These are phyloP conservation scores for Aspergillus jensenii DNA, from an alignment of 2,329 filamentous ascomycete genomes.

Conservation along the genomic window DNA sequence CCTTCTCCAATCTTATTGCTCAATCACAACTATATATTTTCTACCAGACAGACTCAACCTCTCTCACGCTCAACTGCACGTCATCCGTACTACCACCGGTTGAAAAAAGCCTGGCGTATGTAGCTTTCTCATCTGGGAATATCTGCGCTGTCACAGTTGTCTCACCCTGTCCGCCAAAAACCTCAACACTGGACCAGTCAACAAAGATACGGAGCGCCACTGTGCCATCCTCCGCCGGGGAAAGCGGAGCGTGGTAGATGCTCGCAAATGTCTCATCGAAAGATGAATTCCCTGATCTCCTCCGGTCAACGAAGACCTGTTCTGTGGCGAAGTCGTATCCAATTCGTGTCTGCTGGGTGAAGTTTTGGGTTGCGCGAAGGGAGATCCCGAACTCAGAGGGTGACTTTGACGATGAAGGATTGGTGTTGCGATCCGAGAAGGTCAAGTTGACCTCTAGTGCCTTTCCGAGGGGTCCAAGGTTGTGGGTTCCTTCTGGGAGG, in stretches of 20 bases:
- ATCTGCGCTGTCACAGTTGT: constrained; percentile 28
- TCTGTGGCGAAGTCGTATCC: constrained; percentile 28
- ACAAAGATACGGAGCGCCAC: constrained; percentile 26
- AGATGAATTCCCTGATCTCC: constrained; percentile 19
- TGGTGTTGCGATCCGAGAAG: constrained; percentile 15
- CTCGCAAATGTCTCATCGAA: constrained; percentile 25
- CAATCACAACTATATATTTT: too few relatives aligned
- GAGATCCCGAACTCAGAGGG: constrained; percentile 16
- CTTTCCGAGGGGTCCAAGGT: constrained; percentile 19
- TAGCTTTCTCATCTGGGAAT: constrained; percentile 22
- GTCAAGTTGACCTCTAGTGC: constrained; percentile 21
- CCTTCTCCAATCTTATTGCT: too few relatives aligned
- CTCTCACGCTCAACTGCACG: background rate
- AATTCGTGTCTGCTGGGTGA: constrained; percentile 23
- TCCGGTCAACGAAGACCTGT: constrained; percentile 26
- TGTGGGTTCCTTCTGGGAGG: constrained; percentile 12
- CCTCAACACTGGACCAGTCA: constrained; percentile 31
- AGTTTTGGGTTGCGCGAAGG: constrained; percentile 19
- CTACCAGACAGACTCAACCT: background rate
- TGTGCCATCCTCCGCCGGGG: constrained; percentile 14
- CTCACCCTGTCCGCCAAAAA: constrained; percentile 29
- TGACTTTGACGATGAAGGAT: background rate
- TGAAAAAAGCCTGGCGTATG: constrained; percentile 3
- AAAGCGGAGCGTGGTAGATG: constrained; percentile 20
- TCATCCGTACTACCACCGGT: background rate